Conservation (phyloP, 352 stramenopile genomes). For the Globisporangium recalcitrans region DNA sequence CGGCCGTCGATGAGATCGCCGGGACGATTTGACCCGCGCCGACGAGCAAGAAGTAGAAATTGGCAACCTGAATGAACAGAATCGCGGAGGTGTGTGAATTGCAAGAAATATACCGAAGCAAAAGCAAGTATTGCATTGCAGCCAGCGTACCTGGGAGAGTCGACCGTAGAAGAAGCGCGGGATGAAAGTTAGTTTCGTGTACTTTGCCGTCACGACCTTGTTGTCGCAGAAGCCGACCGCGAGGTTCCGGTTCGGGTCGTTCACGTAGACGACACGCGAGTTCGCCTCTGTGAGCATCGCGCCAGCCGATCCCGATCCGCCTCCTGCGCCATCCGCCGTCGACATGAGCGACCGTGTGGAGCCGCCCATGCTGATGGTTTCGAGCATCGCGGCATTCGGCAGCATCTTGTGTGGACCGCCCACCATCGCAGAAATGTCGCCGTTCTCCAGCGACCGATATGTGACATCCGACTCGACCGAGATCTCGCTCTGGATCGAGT, state of each 20-base stretch:
- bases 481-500: conserved; percentile 35
- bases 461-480: conserved; percentile 38
- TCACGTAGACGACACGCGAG: conserved; percentile 71
- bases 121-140: too few relatives aligned
- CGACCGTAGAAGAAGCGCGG: conserved; percentile 80
- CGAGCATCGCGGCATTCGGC: background rate
- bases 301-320: background rate
- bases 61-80: conserved; percentile 36
- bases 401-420: conserved; percentile 8
- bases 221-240: conserved; percentile 69
- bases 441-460: conserved; percentile 44
- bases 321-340: background rate
- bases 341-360: conserved; percentile 17
- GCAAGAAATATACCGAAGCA: background rate
- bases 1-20: conserved; percentile 79
- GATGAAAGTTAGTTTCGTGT: conserved; percentile 86
- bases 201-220: conserved; percentile 79
- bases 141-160: conserved; percentile 57
- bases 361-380: conserved; percentile 1
- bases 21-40: conserved; percentile 82
- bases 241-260: conserved; percentile 49
- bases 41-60: conserved; percentile 90
- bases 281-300: conserved; percentile 34
- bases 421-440: conserved; percentile 19
- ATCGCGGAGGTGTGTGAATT: background rate